Evolutionary conservation across 202 grass and related monocot genomes (phyloP).

Genomic region (Zizania palustris): DNA sequence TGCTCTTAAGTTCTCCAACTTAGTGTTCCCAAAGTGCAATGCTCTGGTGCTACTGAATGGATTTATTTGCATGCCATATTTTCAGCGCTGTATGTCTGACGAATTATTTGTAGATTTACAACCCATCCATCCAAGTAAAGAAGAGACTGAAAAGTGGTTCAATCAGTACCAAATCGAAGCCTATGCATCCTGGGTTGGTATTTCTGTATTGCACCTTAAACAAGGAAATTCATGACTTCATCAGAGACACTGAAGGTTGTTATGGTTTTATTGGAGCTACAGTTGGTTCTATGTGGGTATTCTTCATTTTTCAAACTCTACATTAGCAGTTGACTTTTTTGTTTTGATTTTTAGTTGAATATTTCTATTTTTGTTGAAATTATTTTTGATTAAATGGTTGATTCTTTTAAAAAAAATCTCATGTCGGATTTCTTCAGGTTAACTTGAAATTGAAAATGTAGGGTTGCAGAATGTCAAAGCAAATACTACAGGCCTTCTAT

Average conservation of each 20-base stretch:
- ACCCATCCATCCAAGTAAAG: conserved; percentile 56
- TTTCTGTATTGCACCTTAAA: conserved; percentile 79
- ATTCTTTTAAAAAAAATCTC: background rate
- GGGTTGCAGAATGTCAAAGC: conserved; percentile 1
- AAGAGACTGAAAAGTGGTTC: conserved; percentile 67
- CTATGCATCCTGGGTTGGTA: conserved; percentile 72
- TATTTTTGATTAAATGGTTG: background rate
- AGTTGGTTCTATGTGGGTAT: conserved; percentile 68
- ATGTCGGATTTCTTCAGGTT: background rate
- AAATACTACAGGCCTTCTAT: background rate
- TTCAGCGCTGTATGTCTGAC: conserved; percentile 17
- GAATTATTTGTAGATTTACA: conserved; percentile 66
- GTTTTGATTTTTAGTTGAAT: background rate
- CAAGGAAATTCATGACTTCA: conserved; percentile 84
- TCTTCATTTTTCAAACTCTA: background rate
- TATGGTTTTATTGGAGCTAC: conserved; percentile 83
- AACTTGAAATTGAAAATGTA: conserved; percentile 3
- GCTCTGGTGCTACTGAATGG: background rate
- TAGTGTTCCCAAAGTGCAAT: background rate
- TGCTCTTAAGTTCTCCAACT: background rate
- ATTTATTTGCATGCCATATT: conserved; percentile 3
- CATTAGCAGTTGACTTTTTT: background rate
- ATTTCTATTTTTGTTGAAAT: background rate
- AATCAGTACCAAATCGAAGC: conserved; percentile 60
- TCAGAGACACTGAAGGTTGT: conserved; percentile 70